Percentiles rank a stretch among this genome's conserved stretches.
Evolutionary conservation across 768 basidiomycete genomes (phyloP).

Genomic region (Termitomyces sp.): DNA sequence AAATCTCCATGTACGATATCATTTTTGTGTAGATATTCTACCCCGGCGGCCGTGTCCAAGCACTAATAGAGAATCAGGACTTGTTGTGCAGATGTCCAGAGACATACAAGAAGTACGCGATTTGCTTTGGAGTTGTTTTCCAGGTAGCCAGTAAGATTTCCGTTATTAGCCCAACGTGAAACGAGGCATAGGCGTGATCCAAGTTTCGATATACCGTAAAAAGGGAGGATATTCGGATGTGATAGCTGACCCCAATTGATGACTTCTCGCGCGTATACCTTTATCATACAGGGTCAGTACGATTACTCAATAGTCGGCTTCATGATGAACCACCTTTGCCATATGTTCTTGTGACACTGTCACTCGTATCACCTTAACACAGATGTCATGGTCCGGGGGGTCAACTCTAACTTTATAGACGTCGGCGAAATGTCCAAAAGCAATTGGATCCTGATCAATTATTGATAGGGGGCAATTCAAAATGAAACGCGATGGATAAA

Average conservation of each 20-base stretch:
- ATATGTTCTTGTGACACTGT: background rate
- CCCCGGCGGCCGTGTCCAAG: constrained; percentile 21
- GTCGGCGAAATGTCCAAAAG: constrained; percentile 7
- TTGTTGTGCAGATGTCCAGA: background rate
- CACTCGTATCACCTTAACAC: constrained; percentile 8
- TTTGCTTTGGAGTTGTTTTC: constrained; percentile 15
- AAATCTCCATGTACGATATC: constrained; percentile 27
- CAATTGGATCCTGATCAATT: background rate
- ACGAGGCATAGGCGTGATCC: constrained; percentile 23
- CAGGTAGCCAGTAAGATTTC: constrained; percentile 26
- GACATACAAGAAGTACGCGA: constrained; percentile 26
- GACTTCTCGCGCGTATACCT: constrained; percentile 14
- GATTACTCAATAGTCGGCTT: too few species aligned
- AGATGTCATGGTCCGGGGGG: background rate
- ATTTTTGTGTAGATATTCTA: constrained; percentile 22
- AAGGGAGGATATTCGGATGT: constrained; percentile 26
- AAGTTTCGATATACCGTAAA: constrained; percentile 22
- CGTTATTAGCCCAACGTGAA: constrained; percentile 23
- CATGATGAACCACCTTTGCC: constrained; percentile 2
- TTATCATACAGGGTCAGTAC: background rate
- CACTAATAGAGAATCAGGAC: background rate
- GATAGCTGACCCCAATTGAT: constrained; percentile 26
- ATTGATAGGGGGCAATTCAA: background rate
- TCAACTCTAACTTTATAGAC: constrained; percentile 1
- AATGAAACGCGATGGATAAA: constrained; percentile 7